These are phyloP conservation scores for Beauveria rudraprayagi DNA, from an alignment of 2,329 filamentous ascomycete genomes.

Conservation along the genomic window DNA sequence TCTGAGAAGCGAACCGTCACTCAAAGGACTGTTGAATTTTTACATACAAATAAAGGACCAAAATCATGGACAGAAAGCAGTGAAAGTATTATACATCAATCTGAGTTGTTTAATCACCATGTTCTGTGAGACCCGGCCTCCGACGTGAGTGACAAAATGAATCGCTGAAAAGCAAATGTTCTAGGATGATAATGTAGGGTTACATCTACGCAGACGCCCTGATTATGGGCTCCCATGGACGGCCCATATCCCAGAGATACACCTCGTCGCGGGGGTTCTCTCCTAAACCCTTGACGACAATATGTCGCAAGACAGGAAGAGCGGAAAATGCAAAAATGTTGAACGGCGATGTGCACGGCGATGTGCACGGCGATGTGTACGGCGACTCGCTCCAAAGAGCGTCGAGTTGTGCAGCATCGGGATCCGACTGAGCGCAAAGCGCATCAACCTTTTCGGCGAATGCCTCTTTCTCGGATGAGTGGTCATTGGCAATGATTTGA, in stretches of 20 bases:
- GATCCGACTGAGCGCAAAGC: slow-evolving; percentile 23
- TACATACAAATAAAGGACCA: background rate
- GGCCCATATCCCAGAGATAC: slow-evolving; percentile 33
- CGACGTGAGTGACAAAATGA: slow-evolving; percentile 4
- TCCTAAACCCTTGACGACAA: slow-evolving; percentile 28
- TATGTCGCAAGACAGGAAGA: slow-evolving; percentile 24
- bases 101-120: background rate
- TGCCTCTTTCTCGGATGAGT: slow-evolving; percentile 23
- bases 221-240: slow-evolving; percentile 37
- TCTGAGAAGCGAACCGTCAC: slow-evolving; percentile 2
- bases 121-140: background rate
- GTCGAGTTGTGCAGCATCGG: slow-evolving; percentile 20
- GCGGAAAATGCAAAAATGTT: slow-evolving; percentile 20
- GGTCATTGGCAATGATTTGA: slow-evolving; percentile 31
- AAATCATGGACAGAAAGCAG: background rate
- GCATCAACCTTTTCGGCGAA: slow-evolving; percentile 27
- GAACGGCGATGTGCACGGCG: slow-evolving; percentile 18
- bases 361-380: slow-evolving; percentile 18
- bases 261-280: slow-evolving; percentile 27
- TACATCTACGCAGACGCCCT: slow-evolving; percentile 25
- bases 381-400: slow-evolving; percentile 20
- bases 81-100: slow-evolving; percentile 7
- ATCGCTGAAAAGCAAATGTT: slow-evolving; percentile 1
- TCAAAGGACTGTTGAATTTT: background rate
- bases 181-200: background rate